Percentiles rank a stretch among this genome's conserved stretches.
Conservation (phyloP, 2,329 filamentous ascomycete species). For the Trichophyton mentagrophytes region DNA sequence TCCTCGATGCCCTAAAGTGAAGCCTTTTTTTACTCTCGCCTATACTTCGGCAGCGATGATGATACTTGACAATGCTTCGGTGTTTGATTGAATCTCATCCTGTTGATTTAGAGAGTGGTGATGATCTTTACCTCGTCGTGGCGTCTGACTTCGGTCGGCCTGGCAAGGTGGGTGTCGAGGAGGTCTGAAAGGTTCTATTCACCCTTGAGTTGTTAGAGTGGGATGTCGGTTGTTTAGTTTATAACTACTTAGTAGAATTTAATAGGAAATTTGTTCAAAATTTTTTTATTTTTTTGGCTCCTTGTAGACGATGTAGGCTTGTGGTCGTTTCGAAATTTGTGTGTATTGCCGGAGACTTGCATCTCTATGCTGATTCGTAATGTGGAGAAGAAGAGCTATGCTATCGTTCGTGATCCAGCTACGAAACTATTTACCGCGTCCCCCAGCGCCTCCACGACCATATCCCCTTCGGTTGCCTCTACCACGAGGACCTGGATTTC, state of each 20-base stretch:
- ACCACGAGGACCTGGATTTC: conserved; percentile 1
- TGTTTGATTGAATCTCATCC: conserved; percentile 24
- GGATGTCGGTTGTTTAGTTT: not conserved
- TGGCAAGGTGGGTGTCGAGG: conserved; percentile 70
- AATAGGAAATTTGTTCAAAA: not conserved
- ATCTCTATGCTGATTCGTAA: not conserved
- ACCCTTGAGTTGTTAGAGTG: conserved; percentile 18
- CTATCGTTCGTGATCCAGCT: not conserved
- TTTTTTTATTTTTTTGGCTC: not conserved
- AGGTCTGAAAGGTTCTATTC: conserved; percentile 67
- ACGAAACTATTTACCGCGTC: conserved; percentile 2
- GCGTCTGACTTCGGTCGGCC: conserved; percentile 64
- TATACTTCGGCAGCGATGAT: conserved; percentile 15
- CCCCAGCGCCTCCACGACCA: conserved; percentile 1
- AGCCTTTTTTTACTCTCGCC: conserved; percentile 45
- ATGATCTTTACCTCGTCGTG: conserved; percentile 77
- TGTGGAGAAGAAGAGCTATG: not conserved
- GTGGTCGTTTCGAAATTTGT: too few relatives aligned
- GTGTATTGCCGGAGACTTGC: not conserved
- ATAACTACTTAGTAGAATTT: not conserved
- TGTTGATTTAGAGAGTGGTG: conserved; percentile 67
- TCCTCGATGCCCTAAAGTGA: conserved; percentile 87
- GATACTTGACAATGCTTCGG: conserved; percentile 17
- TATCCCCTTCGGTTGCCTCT: not conserved
- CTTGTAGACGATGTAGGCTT: not conserved